Conservation (phyloP, 2,329 filamentous ascomycete genomes). For the Rutstroemia sydowiana region DNA sequence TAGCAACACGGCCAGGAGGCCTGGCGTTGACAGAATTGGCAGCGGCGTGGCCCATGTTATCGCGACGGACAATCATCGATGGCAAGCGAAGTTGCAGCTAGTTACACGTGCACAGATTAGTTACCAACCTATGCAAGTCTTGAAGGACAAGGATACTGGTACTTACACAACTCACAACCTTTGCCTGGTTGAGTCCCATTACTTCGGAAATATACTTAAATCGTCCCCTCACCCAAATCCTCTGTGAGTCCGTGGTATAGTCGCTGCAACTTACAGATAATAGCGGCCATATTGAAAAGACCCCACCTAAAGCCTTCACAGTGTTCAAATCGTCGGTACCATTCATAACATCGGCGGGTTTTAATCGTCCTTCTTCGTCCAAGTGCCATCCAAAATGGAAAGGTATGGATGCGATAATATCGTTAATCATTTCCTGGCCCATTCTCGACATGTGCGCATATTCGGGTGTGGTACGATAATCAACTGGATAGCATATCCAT, state of each 20-base stretch:
- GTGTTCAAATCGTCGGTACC: slow-evolving; percentile 6
- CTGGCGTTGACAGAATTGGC: background rate
- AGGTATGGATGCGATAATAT: slow-evolving; percentile 54
- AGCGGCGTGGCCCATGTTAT: slow-evolving; percentile 20
- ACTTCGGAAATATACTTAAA: slow-evolving; percentile 47
- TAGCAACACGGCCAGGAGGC: background rate
- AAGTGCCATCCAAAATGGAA: slow-evolving; percentile 54
- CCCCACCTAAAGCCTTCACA: slow-evolving; percentile 49
- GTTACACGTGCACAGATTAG: too few relatives aligned
- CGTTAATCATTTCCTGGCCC: slow-evolving; percentile 46
- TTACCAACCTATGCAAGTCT: too few relatives aligned
- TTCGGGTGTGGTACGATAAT: slow-evolving; percentile 56
- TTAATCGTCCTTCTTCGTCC: slow-evolving; percentile 33
- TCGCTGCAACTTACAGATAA: slow-evolving; percentile 48
- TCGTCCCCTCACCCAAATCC: slow-evolving; percentile 47
- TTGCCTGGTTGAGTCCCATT: slow-evolving; percentile 51
- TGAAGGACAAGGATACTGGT: too few relatives aligned
- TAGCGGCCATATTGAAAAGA: slow-evolving; percentile 53
- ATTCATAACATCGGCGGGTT: slow-evolving; percentile 13
- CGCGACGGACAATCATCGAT: slow-evolving; percentile 48
- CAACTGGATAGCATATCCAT: slow-evolving; percentile 52
- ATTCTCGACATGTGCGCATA: slow-evolving; percentile 48
- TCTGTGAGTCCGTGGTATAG: slow-evolving; percentile 51
- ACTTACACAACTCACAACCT: slow-evolving; percentile 46
- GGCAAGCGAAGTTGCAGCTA: slow-evolving; percentile 52